Conservation (phyloP, 176 grass and related monocot genomes). For the Thalia dealbata region DNA sequence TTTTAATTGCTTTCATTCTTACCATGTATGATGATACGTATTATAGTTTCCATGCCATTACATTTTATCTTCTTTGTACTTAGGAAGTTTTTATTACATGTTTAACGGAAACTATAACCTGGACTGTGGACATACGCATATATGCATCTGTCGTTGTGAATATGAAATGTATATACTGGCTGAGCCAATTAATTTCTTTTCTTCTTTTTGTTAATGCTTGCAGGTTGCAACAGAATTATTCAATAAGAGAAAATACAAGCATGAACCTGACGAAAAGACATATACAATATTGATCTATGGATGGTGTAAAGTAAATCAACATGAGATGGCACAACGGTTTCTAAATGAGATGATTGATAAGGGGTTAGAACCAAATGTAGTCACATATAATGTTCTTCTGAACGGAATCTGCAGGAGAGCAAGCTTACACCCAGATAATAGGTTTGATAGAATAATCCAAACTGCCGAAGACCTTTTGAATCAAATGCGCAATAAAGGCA, state of each 20-base stretch:
- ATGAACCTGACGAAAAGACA: constrained; percentile 67
- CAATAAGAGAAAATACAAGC: constrained; percentile 91
- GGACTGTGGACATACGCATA: neutral
- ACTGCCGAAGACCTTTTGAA: constrained; percentile 58
- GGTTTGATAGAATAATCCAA: constrained; percentile 80
- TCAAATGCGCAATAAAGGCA: constrained; percentile 58
- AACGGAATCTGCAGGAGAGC: constrained; percentile 83
- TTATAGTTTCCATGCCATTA: neutral
- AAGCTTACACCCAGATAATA: constrained; percentile 76
- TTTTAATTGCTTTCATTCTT: neutral
- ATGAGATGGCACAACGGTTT: constrained; percentile 58
- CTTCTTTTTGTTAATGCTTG: neutral
- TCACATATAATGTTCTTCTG: constrained; percentile 85
- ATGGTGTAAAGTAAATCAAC: constrained; percentile 74
- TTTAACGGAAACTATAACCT: neutral
- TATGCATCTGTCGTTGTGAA: neutral
- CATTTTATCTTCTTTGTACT: neutral
- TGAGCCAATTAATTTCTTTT: neutral
- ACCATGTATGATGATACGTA: neutral
- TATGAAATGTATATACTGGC: neutral
- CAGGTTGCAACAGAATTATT: constrained; percentile 86
- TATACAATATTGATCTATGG: constrained; percentile 78
- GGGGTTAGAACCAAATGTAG: constrained; percentile 77
- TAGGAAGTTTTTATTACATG: neutral
- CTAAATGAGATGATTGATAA: constrained; percentile 67